Conservation (phyloP, 306 rosid species). For the Prunus mongolica region DNA sequence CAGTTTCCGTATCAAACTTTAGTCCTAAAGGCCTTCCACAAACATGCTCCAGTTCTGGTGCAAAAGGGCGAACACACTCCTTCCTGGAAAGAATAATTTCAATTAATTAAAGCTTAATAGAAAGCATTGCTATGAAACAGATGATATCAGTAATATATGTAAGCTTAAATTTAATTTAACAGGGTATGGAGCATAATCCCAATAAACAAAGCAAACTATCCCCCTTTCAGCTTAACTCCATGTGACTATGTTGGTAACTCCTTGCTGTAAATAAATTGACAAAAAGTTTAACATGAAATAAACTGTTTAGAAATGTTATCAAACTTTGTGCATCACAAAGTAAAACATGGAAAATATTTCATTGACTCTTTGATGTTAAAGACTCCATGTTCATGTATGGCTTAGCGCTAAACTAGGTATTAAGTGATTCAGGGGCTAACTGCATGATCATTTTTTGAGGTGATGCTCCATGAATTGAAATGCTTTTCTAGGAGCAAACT, state of each 20-base stretch:
- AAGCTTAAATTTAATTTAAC: background rate
- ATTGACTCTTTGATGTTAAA: background rate
- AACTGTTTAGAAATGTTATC: background rate
- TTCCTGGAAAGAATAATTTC: constrained; percentile 43
- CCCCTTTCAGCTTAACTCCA: background rate
- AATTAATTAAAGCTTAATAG: background rate
- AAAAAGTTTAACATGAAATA: background rate
- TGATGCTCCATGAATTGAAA: background rate
- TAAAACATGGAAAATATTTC: background rate
- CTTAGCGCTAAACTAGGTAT: background rate
- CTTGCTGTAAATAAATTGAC: background rate
- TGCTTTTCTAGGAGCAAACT: background rate
- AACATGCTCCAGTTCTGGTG: constrained; percentile 78
- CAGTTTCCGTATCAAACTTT: constrained; percentile 65
- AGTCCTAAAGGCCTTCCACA: constrained; percentile 94
- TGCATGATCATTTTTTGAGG: background rate
- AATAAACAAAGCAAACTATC: background rate
- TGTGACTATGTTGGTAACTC: background rate
- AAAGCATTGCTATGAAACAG: background rate
- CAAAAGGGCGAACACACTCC: constrained; percentile 64
- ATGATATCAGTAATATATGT: background rate
- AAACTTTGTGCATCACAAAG: background rate
- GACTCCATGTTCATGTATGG: background rate
- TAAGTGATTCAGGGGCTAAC: background rate
- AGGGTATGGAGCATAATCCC: background rate